phyloP scores from a whole-genome alignment of 2,329 filamentous ascomycete genomes.

The Diplodia sapinea region DNA sequence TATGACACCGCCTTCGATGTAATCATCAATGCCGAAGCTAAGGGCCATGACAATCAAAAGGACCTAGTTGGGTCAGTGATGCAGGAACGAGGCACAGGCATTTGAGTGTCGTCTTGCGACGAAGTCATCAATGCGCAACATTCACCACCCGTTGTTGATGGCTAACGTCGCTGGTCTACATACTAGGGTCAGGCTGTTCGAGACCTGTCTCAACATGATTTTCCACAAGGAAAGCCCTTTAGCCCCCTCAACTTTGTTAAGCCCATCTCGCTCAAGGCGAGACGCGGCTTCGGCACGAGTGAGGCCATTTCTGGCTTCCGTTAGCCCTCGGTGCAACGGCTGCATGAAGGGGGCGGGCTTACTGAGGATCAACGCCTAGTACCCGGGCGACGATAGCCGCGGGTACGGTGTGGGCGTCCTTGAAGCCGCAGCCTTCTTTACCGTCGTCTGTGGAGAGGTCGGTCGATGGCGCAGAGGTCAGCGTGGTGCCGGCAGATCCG shows the following conservation, averaged over 20 bases:
- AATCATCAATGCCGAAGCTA: slow-evolving; percentile 68
- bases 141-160: slow-evolving; percentile 12
- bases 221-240: slow-evolving; percentile 75
- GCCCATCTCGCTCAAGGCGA: slow-evolving; percentile 70
- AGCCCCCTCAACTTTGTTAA: slow-evolving; percentile 73
- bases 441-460: slow-evolving; percentile 19
- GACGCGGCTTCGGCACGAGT: slow-evolving; percentile 65
- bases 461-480: slow-evolving; percentile 23
- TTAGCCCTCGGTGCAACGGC: neutral
- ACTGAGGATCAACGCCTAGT: slow-evolving; percentile 47
- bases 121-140: slow-evolving; percentile 17
- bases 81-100: slow-evolving; percentile 19
- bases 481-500: slow-evolving; percentile 13
- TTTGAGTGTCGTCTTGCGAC: slow-evolving; percentile 25
- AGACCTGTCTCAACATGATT: slow-evolving; percentile 77
- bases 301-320: slow-evolving; percentile 62
- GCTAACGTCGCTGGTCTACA: slow-evolving; percentile 35
- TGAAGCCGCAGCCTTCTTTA: slow-evolving; percentile 35
- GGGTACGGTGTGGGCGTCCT: slow-evolving; percentile 46
- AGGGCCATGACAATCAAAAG: slow-evolving; percentile 76
- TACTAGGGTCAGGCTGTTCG: slow-evolving; percentile 75
- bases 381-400: slow-evolving; percentile 44
- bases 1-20: slow-evolving; percentile 68
- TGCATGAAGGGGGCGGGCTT: slow-evolving; percentile 23
- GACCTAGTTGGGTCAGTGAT: slow-evolving; percentile 56